phyloP scores from a whole-genome alignment of 1,284 basidiomycete species.

The Ganoderma sinense region DNA sequence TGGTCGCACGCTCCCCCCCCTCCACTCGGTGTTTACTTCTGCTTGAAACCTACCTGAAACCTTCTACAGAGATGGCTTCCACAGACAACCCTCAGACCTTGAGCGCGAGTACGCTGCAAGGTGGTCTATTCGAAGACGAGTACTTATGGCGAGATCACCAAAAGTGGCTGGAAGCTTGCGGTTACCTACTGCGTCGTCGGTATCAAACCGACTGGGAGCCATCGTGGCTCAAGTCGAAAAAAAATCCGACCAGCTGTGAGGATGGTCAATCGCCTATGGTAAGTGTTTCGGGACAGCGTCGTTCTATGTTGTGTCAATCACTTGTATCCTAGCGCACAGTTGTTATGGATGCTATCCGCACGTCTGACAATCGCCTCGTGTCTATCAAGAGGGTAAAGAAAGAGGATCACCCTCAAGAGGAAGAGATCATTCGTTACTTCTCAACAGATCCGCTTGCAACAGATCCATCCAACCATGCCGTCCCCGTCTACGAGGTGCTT shows the following conservation, averaged over 20 bases:
- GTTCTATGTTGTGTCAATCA: not conserved
- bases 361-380: not conserved
- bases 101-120: not conserved
- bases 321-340: too few relatives aligned
- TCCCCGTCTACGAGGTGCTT: conserved; percentile 36
- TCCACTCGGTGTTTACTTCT: not conserved
- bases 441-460: conserved; percentile 17
- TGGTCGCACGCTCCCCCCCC: not conserved
- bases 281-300: not conserved
- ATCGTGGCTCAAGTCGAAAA: conserved; percentile 17
- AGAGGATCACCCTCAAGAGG: not conserved
- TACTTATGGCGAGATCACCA: conserved; percentile 19
- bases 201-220: conserved; percentile 26
- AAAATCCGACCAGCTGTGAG: not conserved
- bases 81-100: not conserved
- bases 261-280: not conserved
- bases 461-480: conserved; percentile 38
- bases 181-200: conserved; percentile 29
- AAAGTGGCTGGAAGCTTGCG: conserved; percentile 20
- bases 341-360: not conserved
- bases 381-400: conserved; percentile 1
- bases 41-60: too few relatives aligned
- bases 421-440: conserved; percentile 31
- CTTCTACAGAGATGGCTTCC: not conserved
- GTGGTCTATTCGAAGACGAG: conserved; percentile 5